A percentile compares a stretch with the other conserved stretches of the same genome.
Evolutionary conservation across 139 green algal genomes (phyloP).

Genomic region (Micractinium conductrix): DNA sequence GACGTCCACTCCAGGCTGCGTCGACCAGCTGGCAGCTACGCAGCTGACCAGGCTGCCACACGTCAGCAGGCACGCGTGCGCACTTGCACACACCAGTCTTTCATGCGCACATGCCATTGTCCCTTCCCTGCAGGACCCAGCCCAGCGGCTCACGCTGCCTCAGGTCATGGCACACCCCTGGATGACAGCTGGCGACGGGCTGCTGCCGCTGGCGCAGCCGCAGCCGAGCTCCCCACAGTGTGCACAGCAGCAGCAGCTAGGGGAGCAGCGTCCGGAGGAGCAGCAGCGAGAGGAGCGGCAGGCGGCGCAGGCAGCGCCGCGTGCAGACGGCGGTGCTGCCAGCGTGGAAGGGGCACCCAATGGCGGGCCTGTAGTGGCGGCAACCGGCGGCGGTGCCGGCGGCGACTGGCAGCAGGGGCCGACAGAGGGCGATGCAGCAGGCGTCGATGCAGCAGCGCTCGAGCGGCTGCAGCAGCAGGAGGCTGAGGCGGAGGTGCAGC

Average conservation of each 20-base stretch:
- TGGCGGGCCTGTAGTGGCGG: no score
- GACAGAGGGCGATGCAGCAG: no score
- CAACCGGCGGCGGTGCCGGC: background rate
- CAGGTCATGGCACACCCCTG: conserved; percentile 79
- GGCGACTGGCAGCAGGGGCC: background rate
- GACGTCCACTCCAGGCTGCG: background rate
- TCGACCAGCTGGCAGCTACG: background rate
- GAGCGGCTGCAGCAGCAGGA: background rate
- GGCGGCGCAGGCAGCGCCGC: background rate
- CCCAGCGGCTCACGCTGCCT: conserved; percentile 69
- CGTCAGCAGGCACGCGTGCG: background rate
- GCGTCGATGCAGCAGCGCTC: background rate
- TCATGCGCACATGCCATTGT: background rate
- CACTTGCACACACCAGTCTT: background rate
- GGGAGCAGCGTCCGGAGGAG: background rate
- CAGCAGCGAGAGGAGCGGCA: no score
- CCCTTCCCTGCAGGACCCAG: conserved; percentile 63
- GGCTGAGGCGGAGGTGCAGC: background rate
- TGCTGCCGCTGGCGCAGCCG: conserved; percentile 40
- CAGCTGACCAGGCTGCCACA: background rate
- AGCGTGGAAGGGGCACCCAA: background rate
- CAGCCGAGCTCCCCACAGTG: no score
- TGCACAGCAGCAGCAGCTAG: no score
- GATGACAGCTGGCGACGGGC: conserved; percentile 56
- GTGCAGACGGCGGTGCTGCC: background rate